Conservation (phyloP, 371 early-diverging fungal species). For the Mortierella sp. region DNA sequence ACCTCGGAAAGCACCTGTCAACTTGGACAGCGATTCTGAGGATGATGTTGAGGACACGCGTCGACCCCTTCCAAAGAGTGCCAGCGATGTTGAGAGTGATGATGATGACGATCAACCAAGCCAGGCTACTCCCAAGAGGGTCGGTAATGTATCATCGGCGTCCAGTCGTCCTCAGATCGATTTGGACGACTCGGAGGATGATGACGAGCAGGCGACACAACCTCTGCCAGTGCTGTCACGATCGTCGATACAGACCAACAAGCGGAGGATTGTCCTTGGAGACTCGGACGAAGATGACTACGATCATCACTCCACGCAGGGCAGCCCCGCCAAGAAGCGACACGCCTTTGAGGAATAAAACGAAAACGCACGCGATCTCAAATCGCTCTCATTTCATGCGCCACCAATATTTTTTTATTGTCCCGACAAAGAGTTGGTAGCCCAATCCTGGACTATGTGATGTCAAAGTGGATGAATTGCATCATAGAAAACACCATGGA, state of each 20-base stretch:
- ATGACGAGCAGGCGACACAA: constrained; percentile 18
- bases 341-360: constrained; percentile 29
- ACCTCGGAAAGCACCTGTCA: background rate
- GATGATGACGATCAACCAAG: constrained; percentile 4
- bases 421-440: background rate
- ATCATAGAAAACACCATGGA: background rate
- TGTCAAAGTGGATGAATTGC: background rate
- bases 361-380: background rate
- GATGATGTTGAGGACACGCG: background rate
- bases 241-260: constrained; percentile 25
- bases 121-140: background rate
- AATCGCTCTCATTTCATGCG: background rate
- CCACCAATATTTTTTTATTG: background rate
- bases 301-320: background rate
- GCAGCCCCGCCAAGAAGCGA: constrained; percentile 36
- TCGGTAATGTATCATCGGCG: background rate
- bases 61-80: background rate
- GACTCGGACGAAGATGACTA: constrained; percentile 52
- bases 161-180: background rate
- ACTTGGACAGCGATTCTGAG: background rate
- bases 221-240: constrained; percentile 21
- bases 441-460: background rate
- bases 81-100: constrained; percentile 20
- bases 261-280: constrained; percentile 41
- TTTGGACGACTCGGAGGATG: constrained; percentile 23